Evolutionary conservation across 108 stramenopile species (phyloP), one percentile per base, ranked within the genome.

Genomic region (Cyclotella sp.): DNA sequence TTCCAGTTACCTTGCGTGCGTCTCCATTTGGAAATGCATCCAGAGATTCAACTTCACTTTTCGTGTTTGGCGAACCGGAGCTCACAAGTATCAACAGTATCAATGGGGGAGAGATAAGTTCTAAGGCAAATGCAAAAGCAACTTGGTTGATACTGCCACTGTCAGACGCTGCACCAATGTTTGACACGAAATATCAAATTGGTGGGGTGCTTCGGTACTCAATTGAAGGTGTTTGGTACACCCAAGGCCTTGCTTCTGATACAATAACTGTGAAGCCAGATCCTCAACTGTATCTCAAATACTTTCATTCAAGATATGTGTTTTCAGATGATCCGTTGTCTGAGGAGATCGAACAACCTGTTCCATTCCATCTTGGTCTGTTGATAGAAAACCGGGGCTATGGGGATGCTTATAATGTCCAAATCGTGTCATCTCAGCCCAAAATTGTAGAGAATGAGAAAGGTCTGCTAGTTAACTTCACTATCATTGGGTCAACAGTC

Each of bases 61-160:
- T 72, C 55, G 71, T 73, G 14, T 72, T 79, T 64, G 71, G 30
- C 22, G 71, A 69, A 34, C 70, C 78, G 14, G 26, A 51, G 15
- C 39, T 79, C 8, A 60, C 26, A 21, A 72, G 55, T 47, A 19
- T 60, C 18, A 79, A 43, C 28, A 72, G 78, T 30, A 52, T 65
- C 22, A 27, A 53, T 59, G 71, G 78, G 29, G 71, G 78, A 15
- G 39, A 64, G 8, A 71, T 79, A 5, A 30, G 30, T 64, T 21
- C 78, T 6, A 55, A 45, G 8, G 8, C 47, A 27, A 49, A 47
- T 61, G 78, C 70, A 15, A 53, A 30, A 53, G 49, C 49, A 40
- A 78, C 77, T 40, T 78, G 77, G 77, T 28, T 78, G 39, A 78
- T 78, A 34, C 22, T 78, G 11, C 77, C 77, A 26, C 68, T 78